Evolutionary conservation across 2,329 filamentous ascomycete genomes (phyloP).

Genomic region (Colletotrichum sp.): DNA sequence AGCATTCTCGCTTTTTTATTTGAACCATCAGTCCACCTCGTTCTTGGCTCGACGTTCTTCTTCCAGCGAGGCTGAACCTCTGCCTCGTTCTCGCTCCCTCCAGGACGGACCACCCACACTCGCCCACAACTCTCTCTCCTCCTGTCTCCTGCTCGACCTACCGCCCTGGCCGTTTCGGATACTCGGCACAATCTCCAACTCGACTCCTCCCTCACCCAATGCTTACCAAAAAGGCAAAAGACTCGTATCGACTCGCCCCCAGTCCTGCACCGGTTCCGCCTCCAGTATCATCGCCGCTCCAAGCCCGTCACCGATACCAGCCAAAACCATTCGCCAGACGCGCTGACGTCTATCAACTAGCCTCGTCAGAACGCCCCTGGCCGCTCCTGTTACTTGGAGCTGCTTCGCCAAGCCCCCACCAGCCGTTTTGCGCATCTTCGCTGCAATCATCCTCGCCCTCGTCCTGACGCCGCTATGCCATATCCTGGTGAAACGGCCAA

Average conservation of each 20-base stretch:
- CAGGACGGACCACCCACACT: background rate
- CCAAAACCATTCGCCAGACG: background rate
- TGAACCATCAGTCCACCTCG: background rate
- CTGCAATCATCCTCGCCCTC: background rate
- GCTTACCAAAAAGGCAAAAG: background rate
- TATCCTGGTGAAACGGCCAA: slow-evolving; percentile 11
- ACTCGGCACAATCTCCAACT: background rate
- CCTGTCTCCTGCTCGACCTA: background rate
- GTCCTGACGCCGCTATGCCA: background rate
- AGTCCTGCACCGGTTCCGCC: slow-evolving; percentile 8
- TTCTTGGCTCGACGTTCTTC: slow-evolving; percentile 12
- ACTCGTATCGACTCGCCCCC: background rate
- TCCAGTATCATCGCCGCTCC: slow-evolving; percentile 12
- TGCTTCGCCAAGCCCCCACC: background rate
- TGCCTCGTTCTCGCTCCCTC: slow-evolving; percentile 9
- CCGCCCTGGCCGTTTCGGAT: slow-evolving; percentile 3
- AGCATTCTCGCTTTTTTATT: slow-evolving; percentile 5
- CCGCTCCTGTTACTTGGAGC: background rate
- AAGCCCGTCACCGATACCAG: background rate
- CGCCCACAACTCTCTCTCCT: background rate
- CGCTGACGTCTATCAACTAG: background rate
- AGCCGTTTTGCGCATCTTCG: background rate
- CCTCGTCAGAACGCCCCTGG: background rate
- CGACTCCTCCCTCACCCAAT: background rate
- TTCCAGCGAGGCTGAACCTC: slow-evolving; percentile 8